A percentile compares a stretch with the other conserved stretches of the same genome.
These are phyloP conservation scores for Polychytrium aggregatum DNA, from an alignment of 192 early-diverging fungal species.

Conservation along the genomic window DNA sequence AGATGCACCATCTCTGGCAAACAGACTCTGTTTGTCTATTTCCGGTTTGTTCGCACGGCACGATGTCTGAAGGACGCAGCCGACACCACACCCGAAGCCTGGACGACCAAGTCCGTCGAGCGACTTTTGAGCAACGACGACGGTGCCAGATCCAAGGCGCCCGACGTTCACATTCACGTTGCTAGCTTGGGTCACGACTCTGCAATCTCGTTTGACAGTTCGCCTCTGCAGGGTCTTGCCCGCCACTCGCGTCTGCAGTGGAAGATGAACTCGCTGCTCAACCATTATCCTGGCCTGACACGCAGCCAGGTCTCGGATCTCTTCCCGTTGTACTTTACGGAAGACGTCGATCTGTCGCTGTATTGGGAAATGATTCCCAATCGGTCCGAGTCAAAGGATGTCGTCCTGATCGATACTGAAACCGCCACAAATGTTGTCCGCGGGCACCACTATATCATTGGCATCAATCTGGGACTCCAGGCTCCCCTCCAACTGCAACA, in stretches of 20 bases:
- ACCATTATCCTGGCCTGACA: conserved; percentile 59
- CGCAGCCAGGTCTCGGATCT: conserved; percentile 37
- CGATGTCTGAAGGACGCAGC: not conserved
- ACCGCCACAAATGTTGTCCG: no score
- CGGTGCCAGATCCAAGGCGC: conserved; percentile 1
- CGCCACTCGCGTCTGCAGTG: conserved; percentile 61
- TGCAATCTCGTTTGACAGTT: conserved; percentile 43
- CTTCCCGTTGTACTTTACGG: conserved; percentile 79
- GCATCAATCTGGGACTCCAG: conserved; percentile 75
- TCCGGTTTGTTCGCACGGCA: conserved; percentile 19
- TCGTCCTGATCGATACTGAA: no score
- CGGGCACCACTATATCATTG: conserved; percentile 88
- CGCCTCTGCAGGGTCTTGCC: conserved; percentile 57
- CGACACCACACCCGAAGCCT: conserved; percentile 27
- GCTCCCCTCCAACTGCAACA: conserved; percentile 28
- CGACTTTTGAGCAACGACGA: conserved; percentile 29
- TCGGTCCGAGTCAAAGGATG: conserved; percentile 20
- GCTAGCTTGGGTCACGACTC: conserved; percentile 30
- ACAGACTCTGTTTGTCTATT: conserved; percentile 44
- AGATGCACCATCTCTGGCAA: no score
- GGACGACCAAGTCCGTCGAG: conserved; percentile 37
- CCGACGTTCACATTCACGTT: conserved; percentile 26
- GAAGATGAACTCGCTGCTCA: conserved; percentile 47
- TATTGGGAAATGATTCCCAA: conserved; percentile 55
- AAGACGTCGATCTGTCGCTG: conserved; percentile 77